Conservation (phyloP, 2,329 filamentous ascomycete species). For the Alternaria brassicicola region DNA sequence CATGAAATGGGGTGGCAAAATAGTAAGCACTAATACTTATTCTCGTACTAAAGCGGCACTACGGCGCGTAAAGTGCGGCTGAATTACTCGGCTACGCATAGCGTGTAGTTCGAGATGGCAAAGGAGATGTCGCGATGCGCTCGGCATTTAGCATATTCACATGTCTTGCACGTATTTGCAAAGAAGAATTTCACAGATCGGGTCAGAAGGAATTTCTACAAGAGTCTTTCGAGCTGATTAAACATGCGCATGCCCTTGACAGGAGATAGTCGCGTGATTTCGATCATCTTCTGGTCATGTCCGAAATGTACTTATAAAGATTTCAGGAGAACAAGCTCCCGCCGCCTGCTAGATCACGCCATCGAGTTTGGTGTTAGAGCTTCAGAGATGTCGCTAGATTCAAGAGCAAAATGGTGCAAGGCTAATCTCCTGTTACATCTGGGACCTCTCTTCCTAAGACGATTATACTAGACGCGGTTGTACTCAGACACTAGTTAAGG, state of each 20-base stretch:
- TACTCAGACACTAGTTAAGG: constrained; percentile 3
- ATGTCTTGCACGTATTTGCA: constrained; percentile 2
- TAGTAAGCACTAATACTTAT: neutral
- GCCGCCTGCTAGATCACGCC: neutral
- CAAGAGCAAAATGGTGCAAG: constrained; percentile 3
- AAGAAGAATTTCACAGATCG: constrained; percentile 4
- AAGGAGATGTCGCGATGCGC: neutral
- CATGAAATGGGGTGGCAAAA: neutral
- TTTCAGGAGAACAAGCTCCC: constrained; percentile 2
- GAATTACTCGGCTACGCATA: neutral
- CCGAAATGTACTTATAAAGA: constrained; percentile 3
- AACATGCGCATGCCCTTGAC: constrained; percentile 2
- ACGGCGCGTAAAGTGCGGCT: neutral
- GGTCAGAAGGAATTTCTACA: constrained; percentile 4
- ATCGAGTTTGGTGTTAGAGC: constrained; percentile 4
- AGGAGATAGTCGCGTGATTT: constrained; percentile 3
- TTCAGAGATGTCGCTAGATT: constrained; percentile 2
- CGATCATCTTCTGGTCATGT: constrained; percentile 5
- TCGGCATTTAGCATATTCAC: neutral
- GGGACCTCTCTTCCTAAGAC: constrained; percentile 3
- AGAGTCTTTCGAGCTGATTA: constrained; percentile 3
- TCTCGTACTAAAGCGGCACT: neutral
- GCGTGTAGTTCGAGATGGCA: neutral
- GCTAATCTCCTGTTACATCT: constrained; percentile 1
- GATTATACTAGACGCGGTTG: constrained; percentile 2